Base-by-base conservation (phyloP, 805 yeast genomes). In the Saturnispora halmiae region DNA sequence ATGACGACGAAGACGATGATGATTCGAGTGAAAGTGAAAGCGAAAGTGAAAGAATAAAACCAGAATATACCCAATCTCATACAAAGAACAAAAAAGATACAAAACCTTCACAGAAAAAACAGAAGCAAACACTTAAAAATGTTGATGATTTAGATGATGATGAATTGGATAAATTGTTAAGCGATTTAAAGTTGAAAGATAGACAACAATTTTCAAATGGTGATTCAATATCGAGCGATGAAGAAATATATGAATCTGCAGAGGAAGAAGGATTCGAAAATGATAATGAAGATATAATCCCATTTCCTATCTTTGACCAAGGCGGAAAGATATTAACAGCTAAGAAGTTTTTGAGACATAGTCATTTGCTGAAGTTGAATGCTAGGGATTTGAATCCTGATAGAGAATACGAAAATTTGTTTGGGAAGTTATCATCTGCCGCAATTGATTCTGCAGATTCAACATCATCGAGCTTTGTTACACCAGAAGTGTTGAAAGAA, bases 391-490 rank as follows among this genome's bases (percentile, higher is more conserved):
- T 85, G 34, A 90, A 84, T 54, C 82, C 90, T 1, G 94, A 85
- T 51, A 71, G 72, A 31, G 95, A 85, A 54, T 77, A 80, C 51
- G 72, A 72, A 43, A 65, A 69, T 45, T 60, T 85, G 38, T 82
- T 85, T 60, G 94, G 90, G 11, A 77, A 78, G 50, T 58, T 83
- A 13, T 77, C 87, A 1, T 55, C 69, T 6, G 82, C 77, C 32
- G 76, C 83, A 0, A 67, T 82, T 15, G 81, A 78, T 41, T 90
- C 82, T 56, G 87, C 85, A 0, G 82, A 81, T 50, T 70, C 82
- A 1, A 74, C 85, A n/a, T 72, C 87, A 0, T 76, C 88, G 0
- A 65, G 79, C 2, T 74, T 79, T 27, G 71, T 77, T 1, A 72
- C 82, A 0, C 90, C 88, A 0, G 87, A 80, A 46, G 72, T 75